Base-by-base conservation (phyloP, 495 filamentous ascomycete genomes). In the Parachaetomium inaequale region DNA sequence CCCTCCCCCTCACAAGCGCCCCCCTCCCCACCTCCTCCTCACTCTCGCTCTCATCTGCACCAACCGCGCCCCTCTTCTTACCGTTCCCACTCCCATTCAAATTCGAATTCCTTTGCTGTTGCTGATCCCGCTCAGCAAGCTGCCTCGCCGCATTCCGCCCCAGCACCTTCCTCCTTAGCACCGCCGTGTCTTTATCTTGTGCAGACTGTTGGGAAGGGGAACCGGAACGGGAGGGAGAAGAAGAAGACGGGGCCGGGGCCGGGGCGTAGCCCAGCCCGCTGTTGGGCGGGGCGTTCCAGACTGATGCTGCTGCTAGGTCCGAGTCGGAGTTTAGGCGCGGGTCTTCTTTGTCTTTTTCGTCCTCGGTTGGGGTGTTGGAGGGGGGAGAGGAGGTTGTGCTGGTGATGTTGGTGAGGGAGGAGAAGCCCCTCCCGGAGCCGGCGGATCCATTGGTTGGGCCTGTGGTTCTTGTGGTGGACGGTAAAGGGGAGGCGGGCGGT, bases 11-110 rank as follows among this genome's bases (percentile, higher is more conserved):
- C 21, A 85, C 81, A 42, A 84, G 66, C 51, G 81, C 79, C 26
- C 82, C 78, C 60, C 86, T 74, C n/a, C 87, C 85, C 56, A 81
- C 76, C 25, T 88, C 85, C 29, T 88, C 85, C 45, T 86, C 85
- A 54, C 82, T 79, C 47, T 72, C 70, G 36, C 75, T 80, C 8
- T 79, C 78, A 14, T 14, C 45, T 2, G 2, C 46, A 21, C 36
- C 49, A 28, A 2, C 34, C 32, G 5, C 32, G 65, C 31, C 70
- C 25, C 36, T 66, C 31, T 64, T 62, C 51, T 64, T 42, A 31
- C 46, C 31, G 14, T 51, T 63, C 29, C 55, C 49, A 31, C n/a
- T n/a, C n/a, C n/a, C n/a, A n/a, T n/a, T n/a, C n/a, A n/a, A n/a
- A n/a, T n/a, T n/a, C n/a, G n/a, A n/a, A n/a, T n/a, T n/a, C n/a